These are phyloP conservation scores for Petasospora fabianii DNA, from an alignment of 1,139 yeast genomes.

Conservation along the genomic window DNA sequence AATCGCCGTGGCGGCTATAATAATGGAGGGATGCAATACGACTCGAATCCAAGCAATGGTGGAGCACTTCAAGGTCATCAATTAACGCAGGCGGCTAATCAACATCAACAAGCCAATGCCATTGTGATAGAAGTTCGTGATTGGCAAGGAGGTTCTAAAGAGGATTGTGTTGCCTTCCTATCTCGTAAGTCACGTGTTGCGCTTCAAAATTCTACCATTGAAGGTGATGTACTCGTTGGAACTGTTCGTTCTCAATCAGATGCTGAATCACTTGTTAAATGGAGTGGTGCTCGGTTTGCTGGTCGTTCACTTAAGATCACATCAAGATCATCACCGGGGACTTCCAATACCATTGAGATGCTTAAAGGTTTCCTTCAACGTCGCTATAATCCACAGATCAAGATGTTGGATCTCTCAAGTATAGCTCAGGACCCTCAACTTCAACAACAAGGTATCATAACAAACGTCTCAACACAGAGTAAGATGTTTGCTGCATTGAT, in stretches of 20 bases:
- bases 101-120: slow-evolving; percentile 11
- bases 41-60: slow-evolving; percentile 11
- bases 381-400: slow-evolving; percentile 62
- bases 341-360: slow-evolving; percentile 52
- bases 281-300: slow-evolving; percentile 80
- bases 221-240: slow-evolving; percentile 49
- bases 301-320: slow-evolving; percentile 62
- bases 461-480: slow-evolving; percentile 52
- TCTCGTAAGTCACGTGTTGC: slow-evolving; percentile 62
- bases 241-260: slow-evolving; percentile 52
- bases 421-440: slow-evolving; percentile 66
- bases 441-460: slow-evolving; percentile 61
- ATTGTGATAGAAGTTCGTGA: slow-evolving; percentile 61
- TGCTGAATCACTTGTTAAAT: slow-evolving; percentile 54
- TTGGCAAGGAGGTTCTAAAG: slow-evolving; percentile 77
- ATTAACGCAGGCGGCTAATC: slow-evolving; percentile 16
- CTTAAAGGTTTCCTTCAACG: slow-evolving; percentile 58
- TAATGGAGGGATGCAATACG: slow-evolving; percentile 7
- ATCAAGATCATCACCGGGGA: slow-evolving; percentile 21
- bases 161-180: slow-evolving; percentile 65
- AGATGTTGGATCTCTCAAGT: slow-evolving; percentile 67
- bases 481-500: slow-evolving; percentile 90
- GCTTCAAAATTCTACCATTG: slow-evolving; percentile 45
- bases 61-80: slow-evolving; percentile 15
- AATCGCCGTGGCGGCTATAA: slow-evolving; percentile 30